phyloP scores from a whole-genome alignment of 83 land plant genomes.

The Picea mariana region DNA sequence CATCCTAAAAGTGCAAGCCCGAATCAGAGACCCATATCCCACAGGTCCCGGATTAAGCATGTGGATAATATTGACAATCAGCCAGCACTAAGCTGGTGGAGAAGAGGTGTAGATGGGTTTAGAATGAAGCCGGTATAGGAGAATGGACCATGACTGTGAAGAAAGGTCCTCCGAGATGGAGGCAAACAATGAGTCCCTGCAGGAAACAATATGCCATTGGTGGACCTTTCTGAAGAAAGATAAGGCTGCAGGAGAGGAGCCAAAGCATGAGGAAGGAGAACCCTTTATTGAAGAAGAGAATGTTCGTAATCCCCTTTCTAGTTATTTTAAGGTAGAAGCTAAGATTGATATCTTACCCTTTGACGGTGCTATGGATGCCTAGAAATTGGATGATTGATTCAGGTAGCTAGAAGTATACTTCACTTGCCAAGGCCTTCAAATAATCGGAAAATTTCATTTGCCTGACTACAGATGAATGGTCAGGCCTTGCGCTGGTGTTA shows the following conservation, averaged over 20 bases:
- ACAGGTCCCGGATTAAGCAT: background rate
- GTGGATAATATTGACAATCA: background rate
- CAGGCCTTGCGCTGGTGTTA: background rate
- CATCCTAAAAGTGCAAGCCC: too few species aligned
- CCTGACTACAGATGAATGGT: background rate
- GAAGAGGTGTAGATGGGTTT: constrained; percentile 3
- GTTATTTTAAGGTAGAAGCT: background rate
- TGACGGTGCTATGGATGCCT: background rate
- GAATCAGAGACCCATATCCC: too few species aligned
- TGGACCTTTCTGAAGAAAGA: too few species aligned
- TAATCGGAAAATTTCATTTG: background rate
- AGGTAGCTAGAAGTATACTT: background rate
- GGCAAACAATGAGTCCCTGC: too few species aligned
- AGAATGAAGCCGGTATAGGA: too few species aligned
- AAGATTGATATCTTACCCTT: background rate
- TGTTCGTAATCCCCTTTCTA: background rate
- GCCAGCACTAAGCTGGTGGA: background rate
- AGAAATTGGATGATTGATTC: background rate
- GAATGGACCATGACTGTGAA: too few species aligned
- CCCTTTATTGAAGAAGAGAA: background rate
- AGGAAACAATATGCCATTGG: too few species aligned
- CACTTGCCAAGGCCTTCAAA: background rate
- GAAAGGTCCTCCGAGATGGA: too few species aligned
- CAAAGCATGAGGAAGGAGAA: background rate
- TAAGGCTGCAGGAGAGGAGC: background rate